Conservation (phyloP, 495 filamentous ascomycete species). For the Hypoxylon trugodes region DNA sequence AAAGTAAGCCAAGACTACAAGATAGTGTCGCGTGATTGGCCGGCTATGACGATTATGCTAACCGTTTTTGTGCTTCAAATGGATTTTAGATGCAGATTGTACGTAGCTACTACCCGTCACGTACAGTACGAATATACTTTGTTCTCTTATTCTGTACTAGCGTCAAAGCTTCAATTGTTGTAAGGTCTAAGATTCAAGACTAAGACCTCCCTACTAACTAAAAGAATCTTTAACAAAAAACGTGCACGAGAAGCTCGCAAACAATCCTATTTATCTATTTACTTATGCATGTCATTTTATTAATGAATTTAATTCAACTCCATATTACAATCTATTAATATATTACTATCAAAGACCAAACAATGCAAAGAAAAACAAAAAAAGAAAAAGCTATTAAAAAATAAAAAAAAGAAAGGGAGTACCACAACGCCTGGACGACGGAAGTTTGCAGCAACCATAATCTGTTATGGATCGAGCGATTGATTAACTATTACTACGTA, state of each 20-base stretch:
- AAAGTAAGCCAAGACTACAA: constrained; percentile 33
- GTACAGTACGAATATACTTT: background rate
- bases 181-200: too few species aligned
- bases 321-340: constrained; percentile 6
- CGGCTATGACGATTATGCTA: constrained; percentile 31
- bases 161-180: too few species aligned
- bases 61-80: constrained; percentile 15
- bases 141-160: too few species aligned
- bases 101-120: background rate
- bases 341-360: background rate
- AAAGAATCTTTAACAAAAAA: too few species aligned
- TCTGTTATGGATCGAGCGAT: too few species aligned
- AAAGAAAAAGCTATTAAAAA: constrained; percentile 14
- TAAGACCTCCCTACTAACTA: background rate
- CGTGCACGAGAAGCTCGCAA: too few species aligned
- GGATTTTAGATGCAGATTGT: too few species aligned
- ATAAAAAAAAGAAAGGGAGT: too few species aligned
- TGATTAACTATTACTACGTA: background rate
- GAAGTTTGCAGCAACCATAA: constrained; percentile 16
- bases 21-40: constrained; percentile 25
- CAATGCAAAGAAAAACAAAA: background rate
- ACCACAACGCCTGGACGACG: constrained; percentile 19
- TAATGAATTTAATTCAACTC: background rate
- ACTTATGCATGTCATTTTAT: too few species aligned
- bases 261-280: too few species aligned